phyloP scores from a whole-genome alignment of 2,329 filamentous ascomycete species.

The Phoma sp. region DNA sequence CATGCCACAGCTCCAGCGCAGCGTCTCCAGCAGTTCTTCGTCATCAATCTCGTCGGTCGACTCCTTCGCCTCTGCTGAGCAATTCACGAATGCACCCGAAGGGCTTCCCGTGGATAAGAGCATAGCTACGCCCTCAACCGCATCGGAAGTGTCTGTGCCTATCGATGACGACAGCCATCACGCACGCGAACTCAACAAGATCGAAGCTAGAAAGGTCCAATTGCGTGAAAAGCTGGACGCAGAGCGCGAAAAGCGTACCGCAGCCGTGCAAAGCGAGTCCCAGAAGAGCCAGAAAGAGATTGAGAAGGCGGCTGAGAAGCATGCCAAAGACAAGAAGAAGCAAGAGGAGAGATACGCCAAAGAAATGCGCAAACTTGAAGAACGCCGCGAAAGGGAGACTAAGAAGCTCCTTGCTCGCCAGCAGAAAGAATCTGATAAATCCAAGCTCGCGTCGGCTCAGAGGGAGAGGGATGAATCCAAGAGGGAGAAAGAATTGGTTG shows the following conservation, averaged over 20 bases:
- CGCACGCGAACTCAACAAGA: constrained; percentile 66
- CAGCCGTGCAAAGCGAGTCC: constrained; percentile 24
- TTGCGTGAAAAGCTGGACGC: constrained; percentile 68
- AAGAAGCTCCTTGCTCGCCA: constrained; percentile 69
- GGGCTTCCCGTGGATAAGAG: constrained; percentile 32
- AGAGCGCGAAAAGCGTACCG: constrained; percentile 60
- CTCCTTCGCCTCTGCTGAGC: constrained; percentile 53
- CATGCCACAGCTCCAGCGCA: constrained; percentile 26
- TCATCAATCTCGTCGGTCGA: constrained; percentile 34
- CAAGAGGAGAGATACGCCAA: constrained; percentile 51
- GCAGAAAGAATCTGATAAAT: constrained; percentile 64
- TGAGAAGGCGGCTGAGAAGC: constrained; percentile 67
- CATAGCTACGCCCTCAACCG: constrained; percentile 35
- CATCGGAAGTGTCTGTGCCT: constrained; percentile 33
- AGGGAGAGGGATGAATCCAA: constrained; percentile 57
- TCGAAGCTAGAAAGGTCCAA: constrained; percentile 63
- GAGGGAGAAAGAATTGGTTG: constrained; percentile 53
- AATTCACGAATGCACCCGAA: constrained; percentile 48
- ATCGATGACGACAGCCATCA: constrained; percentile 25
- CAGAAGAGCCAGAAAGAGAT: constrained; percentile 58
- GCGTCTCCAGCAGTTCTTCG: constrained; percentile 35
- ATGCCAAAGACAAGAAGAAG: constrained; percentile 61
- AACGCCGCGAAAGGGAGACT: constrained; percentile 69
- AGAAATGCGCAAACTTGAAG: constrained; percentile 67
- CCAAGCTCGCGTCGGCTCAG: constrained; percentile 54